Evolutionary conservation across 2,329 filamentous ascomycete species (phyloP).

Genomic region (Blastomyces parvus): DNA sequence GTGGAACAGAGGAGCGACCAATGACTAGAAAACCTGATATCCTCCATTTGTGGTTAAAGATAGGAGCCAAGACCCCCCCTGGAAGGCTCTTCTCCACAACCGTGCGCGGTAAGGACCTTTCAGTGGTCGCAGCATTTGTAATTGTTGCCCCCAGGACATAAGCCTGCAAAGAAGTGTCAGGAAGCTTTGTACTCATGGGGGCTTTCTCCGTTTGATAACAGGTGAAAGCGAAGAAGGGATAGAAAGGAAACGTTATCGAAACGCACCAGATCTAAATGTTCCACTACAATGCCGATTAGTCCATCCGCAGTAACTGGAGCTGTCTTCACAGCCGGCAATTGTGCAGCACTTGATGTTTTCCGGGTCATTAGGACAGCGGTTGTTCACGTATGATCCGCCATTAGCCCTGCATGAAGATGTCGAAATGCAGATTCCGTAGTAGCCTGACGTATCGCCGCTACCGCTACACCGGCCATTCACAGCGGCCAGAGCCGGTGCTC

Average conservation of each 20-base stretch:
- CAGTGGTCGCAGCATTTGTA: neutral
- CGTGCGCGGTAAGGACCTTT: neutral
- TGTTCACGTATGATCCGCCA: neutral
- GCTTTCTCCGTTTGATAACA: neutral
- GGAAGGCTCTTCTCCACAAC: neutral
- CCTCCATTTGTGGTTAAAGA: neutral
- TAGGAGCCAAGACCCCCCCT: neutral
- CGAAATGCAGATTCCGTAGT: neutral
- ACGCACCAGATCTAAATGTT: neutral
- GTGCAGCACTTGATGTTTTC: neutral
- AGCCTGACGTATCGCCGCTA: neutral
- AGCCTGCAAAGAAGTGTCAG: neutral
- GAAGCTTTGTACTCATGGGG: neutral
- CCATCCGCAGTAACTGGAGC: neutral
- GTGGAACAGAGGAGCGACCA: neutral
- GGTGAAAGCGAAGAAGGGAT: neutral
- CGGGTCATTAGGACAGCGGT: constrained; percentile 1
- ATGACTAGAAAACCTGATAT: neutral
- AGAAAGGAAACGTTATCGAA: neutral
- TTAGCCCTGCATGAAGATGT: neutral
- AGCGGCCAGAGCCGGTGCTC: neutral
- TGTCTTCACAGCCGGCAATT: neutral
- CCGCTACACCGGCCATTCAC: neutral
- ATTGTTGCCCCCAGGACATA: neutral
- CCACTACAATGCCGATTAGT: neutral